phyloP scores from a whole-genome alignment of 208 protist genomes.

The Leishmania turanica region DNA sequence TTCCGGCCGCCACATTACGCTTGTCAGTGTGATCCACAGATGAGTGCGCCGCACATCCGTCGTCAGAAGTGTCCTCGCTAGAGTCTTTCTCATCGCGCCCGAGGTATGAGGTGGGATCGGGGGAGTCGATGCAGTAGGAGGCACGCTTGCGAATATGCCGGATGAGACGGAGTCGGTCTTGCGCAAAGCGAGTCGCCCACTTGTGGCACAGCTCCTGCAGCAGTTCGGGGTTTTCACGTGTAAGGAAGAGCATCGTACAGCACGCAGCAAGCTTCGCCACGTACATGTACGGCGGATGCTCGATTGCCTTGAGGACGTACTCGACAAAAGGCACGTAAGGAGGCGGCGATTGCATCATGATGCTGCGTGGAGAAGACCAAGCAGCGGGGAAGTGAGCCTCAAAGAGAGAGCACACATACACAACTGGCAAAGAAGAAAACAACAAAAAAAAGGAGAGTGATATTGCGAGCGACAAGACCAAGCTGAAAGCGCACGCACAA shows the following conservation, averaged over 20 bases:
- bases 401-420: neutral
- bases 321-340: constrained; percentile 77
- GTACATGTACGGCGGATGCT: constrained; percentile 86
- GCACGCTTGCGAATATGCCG: constrained; percentile 39
- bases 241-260: constrained; percentile 83
- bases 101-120: neutral
- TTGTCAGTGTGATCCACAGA: neutral
- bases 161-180: constrained; percentile 59
- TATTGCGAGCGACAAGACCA: neutral
- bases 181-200: constrained; percentile 76
- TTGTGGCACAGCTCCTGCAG: constrained; percentile 64
- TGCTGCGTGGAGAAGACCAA: neutral
- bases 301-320: constrained; percentile 77
- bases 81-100: constrained; percentile 1
- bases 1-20: constrained; percentile 9
- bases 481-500: neutral
- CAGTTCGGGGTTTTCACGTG: constrained; percentile 69
- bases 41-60: neutral
- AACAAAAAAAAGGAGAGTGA: neutral
- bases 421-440: neutral
- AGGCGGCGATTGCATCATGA: constrained; percentile 46
- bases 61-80: constrained; percentile 8
- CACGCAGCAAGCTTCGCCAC: constrained; percentile 81
- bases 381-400: too few relatives aligned
- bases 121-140: constrained; percentile 29